These are phyloP conservation scores for Capsicum chinense DNA, from an alignment of 257 asterid genomes.

Conservation along the genomic window DNA sequence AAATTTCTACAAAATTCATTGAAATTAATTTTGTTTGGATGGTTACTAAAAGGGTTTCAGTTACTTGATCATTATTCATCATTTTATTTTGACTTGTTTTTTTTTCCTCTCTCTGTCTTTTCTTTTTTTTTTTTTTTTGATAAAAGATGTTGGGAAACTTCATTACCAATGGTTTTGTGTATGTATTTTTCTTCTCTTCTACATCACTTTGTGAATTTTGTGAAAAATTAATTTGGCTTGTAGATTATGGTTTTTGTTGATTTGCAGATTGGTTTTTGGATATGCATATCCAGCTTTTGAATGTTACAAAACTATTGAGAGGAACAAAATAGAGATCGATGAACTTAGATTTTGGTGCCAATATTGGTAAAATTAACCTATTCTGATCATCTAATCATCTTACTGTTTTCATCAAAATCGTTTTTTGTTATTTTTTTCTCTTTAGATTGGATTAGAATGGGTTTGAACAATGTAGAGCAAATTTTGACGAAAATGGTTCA, in stretches of 20 bases:
- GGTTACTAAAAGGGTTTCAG: not conserved
- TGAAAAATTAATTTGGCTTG: too few relatives aligned
- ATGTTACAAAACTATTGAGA: slow-evolving; percentile 79
- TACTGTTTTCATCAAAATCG: not conserved
- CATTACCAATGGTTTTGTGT: slow-evolving; percentile 64
- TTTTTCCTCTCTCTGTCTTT: too few relatives aligned
- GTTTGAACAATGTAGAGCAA: not conserved
- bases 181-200: slow-evolving; percentile 32
- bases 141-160: slow-evolving; percentile 71
- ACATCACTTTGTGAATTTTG: slow-evolving; percentile 19
- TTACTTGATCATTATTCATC: not conserved
- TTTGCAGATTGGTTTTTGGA: slow-evolving; percentile 72
- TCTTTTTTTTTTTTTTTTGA: not conserved
- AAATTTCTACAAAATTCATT: too few relatives aligned
- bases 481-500: not conserved
- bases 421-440: not conserved
- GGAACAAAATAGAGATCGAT: slow-evolving; percentile 64
- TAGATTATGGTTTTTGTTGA: not conserved
- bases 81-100: too few relatives aligned
- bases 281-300: slow-evolving; percentile 91
- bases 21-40: not conserved
- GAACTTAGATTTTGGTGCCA: slow-evolving; percentile 90
- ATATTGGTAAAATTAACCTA: slow-evolving; percentile 56
- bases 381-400: not conserved
- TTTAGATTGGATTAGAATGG: not conserved